phyloP scores from a whole-genome alignment of 345 rosid genomes.

The Heritiera littoralis region DNA sequence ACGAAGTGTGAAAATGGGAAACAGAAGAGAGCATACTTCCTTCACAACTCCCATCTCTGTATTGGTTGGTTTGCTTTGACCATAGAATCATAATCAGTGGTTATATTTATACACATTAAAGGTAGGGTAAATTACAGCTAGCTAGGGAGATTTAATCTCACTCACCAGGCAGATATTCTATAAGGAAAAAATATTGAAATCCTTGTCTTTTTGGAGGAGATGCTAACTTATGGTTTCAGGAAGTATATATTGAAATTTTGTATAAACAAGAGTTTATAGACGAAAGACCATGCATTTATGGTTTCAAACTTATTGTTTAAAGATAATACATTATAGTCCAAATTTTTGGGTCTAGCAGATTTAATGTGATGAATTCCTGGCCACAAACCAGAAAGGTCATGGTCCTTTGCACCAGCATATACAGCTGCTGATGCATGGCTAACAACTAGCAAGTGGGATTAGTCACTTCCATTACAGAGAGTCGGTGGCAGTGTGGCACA shows the following conservation, averaged over 20 bases:
- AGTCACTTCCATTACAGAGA: not conserved
- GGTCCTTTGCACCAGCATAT: not conserved
- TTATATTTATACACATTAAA: not conserved
- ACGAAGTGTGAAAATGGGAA: conserved; percentile 1
- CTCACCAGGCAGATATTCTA: not conserved
- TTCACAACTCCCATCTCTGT: not conserved
- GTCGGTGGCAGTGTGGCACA: not conserved
- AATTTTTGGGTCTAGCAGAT: not conserved
- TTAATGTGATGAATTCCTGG: not conserved
- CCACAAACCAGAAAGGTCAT: conserved; percentile 7
- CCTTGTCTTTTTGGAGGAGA: not conserved
- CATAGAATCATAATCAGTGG: not conserved
- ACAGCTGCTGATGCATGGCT: conserved; percentile 18
- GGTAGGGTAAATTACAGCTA: conserved; percentile 10
- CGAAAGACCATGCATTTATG: conserved; percentile 1
- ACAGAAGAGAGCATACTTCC: not conserved
- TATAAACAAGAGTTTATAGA: not conserved
- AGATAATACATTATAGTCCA: not conserved
- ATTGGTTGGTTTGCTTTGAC: not conserved
- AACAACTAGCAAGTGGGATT: conserved; percentile 13
- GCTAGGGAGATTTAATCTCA: not conserved
- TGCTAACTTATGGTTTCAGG: not conserved
- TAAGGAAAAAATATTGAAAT: not conserved
- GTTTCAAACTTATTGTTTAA: not conserved
- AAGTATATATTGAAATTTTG: not conserved